Conservation (phyloP, 2,329 filamentous ascomycete species). For the Tolypocladium inflatum region DNA sequence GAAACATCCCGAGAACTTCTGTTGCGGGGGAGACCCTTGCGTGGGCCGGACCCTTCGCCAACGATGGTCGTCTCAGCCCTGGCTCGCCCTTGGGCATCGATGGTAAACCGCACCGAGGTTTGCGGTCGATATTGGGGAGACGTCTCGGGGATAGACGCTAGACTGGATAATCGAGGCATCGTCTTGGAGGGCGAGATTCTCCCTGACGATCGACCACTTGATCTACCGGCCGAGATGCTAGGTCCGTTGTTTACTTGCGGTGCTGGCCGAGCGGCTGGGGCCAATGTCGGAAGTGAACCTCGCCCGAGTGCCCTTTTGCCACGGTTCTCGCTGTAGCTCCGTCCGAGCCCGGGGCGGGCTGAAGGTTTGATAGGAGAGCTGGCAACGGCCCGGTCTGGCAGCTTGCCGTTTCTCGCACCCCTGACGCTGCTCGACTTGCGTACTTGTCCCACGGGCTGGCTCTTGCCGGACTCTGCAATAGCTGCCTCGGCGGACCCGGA, state of each 20-base stretch:
- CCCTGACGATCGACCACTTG: constrained; percentile 31
- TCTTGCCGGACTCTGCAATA: constrained; percentile 14
- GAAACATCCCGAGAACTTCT: constrained; percentile 19
- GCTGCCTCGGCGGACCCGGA: constrained; percentile 17
- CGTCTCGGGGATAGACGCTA: constrained; percentile 50
- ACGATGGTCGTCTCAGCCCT: constrained; percentile 42
- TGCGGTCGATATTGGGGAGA: constrained; percentile 32
- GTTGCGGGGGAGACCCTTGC: constrained; percentile 15
- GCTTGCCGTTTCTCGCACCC: constrained; percentile 31
- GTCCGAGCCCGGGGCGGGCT: constrained; percentile 38
- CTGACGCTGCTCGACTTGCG: constrained; percentile 36
- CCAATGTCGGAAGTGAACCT: constrained; percentile 36
- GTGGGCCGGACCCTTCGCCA: constrained; percentile 20
- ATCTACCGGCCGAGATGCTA: constrained; percentile 22
- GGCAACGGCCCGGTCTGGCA: constrained; percentile 28
- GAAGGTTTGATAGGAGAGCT: constrained; percentile 44
- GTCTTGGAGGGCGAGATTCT: constrained; percentile 43
- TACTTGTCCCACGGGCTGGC: constrained; percentile 15
- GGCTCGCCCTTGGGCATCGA: constrained; percentile 52
- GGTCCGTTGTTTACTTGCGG: constrained; percentile 20
- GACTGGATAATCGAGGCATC: constrained; percentile 38
- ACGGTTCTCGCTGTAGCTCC: constrained; percentile 45
- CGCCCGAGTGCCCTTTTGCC: constrained; percentile 31
- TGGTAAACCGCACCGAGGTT: constrained; percentile 52
- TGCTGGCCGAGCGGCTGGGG: constrained; percentile 31